phyloP scores from a whole-genome alignment of 1,284 basidiomycete species.

The Boletus sp. region DNA sequence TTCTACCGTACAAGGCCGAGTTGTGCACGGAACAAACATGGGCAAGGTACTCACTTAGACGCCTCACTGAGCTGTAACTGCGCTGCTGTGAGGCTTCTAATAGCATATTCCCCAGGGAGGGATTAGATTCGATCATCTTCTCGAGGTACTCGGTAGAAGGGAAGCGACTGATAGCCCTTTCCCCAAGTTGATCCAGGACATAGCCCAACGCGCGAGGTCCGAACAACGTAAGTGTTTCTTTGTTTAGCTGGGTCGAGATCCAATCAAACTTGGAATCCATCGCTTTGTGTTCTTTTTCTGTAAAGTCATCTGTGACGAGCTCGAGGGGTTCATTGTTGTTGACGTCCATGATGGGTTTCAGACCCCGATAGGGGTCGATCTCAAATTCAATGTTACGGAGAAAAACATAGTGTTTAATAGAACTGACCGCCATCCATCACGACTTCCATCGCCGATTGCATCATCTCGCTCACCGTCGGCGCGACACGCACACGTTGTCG shows the following conservation, averaged over 20 bases:
- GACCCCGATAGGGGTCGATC: no score
- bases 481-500: background rate
- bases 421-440: background rate
- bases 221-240: background rate
- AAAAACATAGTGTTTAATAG: no score
- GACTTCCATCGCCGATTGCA: slow-evolving; percentile 16
- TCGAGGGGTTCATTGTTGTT: background rate
- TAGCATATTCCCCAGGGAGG: background rate
- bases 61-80: background rate
- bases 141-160: background rate
- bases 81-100: background rate
- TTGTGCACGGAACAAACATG: background rate
- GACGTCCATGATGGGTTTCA: background rate
- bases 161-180: background rate
- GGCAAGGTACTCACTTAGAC: background rate
- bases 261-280: background rate
- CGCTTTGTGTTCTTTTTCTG: background rate
- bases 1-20: background rate
- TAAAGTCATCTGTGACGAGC: background rate
- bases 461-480: slow-evolving; percentile 28
- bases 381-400: no score
- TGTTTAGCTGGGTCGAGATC: background rate
- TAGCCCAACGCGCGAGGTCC: background rate
- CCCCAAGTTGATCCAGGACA: background rate
- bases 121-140: background rate